phyloP scores from a whole-genome alignment of 78 protist genomes.

The Pigoraptor vietnamica region DNA sequence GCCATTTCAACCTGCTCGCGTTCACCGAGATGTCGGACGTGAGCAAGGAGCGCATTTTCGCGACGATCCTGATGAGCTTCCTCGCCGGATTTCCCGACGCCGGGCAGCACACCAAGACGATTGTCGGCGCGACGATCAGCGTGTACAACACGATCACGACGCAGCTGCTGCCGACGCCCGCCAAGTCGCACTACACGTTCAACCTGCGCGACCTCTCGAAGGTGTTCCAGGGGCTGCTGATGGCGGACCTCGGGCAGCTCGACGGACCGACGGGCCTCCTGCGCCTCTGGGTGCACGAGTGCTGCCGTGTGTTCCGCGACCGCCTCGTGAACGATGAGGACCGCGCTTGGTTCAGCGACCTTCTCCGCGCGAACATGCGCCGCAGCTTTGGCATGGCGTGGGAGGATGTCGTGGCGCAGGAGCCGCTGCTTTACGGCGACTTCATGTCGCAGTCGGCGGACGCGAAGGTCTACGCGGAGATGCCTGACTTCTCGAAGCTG shows the following conservation, averaged over 20 bases:
- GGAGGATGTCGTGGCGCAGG: conserved; percentile 8
- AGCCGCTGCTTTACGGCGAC: conserved; percentile 55
- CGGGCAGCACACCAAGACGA: neutral
- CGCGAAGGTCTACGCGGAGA: conserved; percentile 27
- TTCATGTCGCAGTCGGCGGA: conserved; percentile 37
- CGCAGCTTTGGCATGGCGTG: neutral
- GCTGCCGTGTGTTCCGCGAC: conserved; percentile 77
- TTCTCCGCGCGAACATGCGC: neutral
- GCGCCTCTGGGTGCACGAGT: conserved; percentile 86
- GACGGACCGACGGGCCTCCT: conserved; percentile 11
- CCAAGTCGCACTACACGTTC: conserved; percentile 89
- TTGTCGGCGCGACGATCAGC: conserved; percentile 41
- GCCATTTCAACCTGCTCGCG: conserved; percentile 77
- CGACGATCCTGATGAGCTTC: conserved; percentile 42
- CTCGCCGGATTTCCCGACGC: conserved; percentile 4
- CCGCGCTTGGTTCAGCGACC: conserved; percentile 41
- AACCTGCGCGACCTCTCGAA: conserved; percentile 86
- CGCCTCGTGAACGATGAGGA: conserved; percentile 80
- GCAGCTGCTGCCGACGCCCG: conserved; percentile 82
- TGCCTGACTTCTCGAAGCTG: conserved; percentile 33
- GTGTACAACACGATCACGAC: conserved; percentile 24
- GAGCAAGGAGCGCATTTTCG: conserved; percentile 46
- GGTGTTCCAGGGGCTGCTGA: conserved; percentile 69
- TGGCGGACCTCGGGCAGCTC: conserved; percentile 15
- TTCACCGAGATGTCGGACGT: conserved; percentile 59